phyloP scores from a whole-genome alignment of 164 flowering plant genomes.

The Nymphaea thermarum region DNA sequence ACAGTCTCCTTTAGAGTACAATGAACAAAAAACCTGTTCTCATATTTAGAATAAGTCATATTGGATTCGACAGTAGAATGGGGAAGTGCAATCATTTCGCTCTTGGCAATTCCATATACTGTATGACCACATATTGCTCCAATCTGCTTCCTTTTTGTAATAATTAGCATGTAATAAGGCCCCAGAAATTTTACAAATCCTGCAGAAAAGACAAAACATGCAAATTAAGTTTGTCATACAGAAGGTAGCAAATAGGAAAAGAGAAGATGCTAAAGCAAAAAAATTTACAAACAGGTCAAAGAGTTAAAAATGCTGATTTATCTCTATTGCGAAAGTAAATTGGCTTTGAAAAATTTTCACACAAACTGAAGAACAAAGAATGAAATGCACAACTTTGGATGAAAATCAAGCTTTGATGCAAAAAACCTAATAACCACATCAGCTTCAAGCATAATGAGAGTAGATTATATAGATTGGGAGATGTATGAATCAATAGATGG shows the following conservation, averaged over 20 bases:
- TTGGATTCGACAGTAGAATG: constrained; percentile 45
- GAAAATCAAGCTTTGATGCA: no score
- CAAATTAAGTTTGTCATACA: background rate
- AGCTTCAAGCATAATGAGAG: no score
- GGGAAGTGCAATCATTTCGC: constrained; percentile 77
- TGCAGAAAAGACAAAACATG: constrained; percentile 15
- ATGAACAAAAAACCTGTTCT: constrained; percentile 97
- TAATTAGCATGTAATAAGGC: constrained; percentile 89
- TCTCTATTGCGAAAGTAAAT: no score
- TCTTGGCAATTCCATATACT: constrained; percentile 65
- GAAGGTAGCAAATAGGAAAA: background rate
- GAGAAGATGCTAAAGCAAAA: background rate
- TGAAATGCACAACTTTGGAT: no score
- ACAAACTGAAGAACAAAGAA: no score
- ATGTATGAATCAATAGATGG: no score
- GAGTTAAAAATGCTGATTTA: no score
- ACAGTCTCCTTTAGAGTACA: constrained; percentile 28
- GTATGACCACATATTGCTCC: constrained; percentile 84
- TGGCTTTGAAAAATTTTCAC: no score
- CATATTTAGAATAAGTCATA: constrained; percentile 74
- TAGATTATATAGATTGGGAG: no score
- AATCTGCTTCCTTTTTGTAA: constrained; percentile 87
- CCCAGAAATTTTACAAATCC: constrained; percentile 93
- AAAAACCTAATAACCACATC: no score
- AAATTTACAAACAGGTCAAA: no score